phyloP scores from a whole-genome alignment of 345 rosid species.

The Eucalyptus microcorys region DNA sequence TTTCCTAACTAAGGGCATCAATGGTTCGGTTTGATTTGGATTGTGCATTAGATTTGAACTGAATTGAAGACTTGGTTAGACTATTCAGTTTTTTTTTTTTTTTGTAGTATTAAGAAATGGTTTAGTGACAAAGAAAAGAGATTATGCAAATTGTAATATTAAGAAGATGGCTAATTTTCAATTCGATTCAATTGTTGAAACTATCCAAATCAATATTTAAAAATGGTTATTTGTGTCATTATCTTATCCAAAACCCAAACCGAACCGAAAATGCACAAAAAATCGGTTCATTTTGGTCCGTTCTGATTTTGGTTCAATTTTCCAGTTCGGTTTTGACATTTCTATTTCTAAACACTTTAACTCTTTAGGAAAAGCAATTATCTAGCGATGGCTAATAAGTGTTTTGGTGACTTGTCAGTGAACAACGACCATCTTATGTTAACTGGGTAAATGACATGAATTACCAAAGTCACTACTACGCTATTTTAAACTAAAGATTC shows the following conservation, averaged over 20 bases:
- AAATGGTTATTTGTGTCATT: background rate
- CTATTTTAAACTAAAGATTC: background rate
- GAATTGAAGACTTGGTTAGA: rapidly evolving
- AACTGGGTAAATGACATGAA: background rate
- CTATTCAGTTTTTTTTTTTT: too few species aligned
- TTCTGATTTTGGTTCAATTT: background rate
- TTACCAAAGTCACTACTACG: background rate
- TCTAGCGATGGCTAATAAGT: background rate
- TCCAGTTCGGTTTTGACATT: rapidly evolving
- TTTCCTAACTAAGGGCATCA: background rate
- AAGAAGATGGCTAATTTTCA: background rate
- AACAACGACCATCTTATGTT: background rate
- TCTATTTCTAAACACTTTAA: background rate
- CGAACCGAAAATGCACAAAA: background rate
- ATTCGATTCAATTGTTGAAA: background rate
- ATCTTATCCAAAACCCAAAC: rapidly evolving
- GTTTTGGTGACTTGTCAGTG: too few species aligned
- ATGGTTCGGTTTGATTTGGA: rapidly evolving
- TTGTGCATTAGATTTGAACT: too few species aligned
- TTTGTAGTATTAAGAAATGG: background rate
- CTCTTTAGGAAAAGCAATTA: background rate
- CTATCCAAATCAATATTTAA: background rate
- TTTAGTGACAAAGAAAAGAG: background rate
- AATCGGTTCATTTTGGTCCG: background rate
- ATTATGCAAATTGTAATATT: too few species aligned